Conservation (phyloP, 192 early-diverging fungal species). For the Coemansia sp. region DNA sequence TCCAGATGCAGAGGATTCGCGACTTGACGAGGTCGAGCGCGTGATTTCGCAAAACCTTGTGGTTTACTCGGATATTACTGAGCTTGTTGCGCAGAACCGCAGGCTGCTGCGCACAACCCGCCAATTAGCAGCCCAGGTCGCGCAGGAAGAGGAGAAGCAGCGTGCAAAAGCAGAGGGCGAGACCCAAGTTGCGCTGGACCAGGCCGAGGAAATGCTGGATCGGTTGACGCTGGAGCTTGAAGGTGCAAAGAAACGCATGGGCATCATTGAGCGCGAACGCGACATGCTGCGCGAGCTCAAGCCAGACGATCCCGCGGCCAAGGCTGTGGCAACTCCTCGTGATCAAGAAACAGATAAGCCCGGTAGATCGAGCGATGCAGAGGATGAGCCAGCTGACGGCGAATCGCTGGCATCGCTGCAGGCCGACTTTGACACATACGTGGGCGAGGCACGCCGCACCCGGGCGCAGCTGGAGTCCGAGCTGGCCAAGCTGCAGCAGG, state of each 20-base stretch:
- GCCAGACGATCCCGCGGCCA: too few relatives aligned
- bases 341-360: neutral
- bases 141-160: slow-evolving; percentile 52
- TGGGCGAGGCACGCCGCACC: slow-evolving; percentile 64
- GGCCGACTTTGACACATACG: slow-evolving; percentile 66
- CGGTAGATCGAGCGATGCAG: neutral
- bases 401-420: slow-evolving; percentile 57
- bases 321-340: neutral
- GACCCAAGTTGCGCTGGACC: slow-evolving; percentile 56
- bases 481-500: slow-evolving; percentile 53
- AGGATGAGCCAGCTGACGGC: neutral
- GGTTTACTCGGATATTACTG: slow-evolving; percentile 55
- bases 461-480: slow-evolving; percentile 59
- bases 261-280: slow-evolving; percentile 59
- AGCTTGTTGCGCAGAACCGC: slow-evolving; percentile 65
- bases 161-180: slow-evolving; percentile 49
- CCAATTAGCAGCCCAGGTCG: slow-evolving; percentile 57
- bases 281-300: slow-evolving; percentile 52
- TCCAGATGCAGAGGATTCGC: slow-evolving; percentile 18
- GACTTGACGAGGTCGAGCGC: slow-evolving; percentile 52
- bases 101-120: slow-evolving; percentile 63
- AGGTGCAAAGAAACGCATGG: slow-evolving; percentile 48
- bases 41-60: slow-evolving; percentile 61
- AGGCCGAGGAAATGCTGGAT: slow-evolving; percentile 61
- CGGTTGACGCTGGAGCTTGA: slow-evolving; percentile 55